Evolutionary conservation across 108 stramenopile genomes (phyloP).

Genomic region (Cyclotella atomus): DNA sequence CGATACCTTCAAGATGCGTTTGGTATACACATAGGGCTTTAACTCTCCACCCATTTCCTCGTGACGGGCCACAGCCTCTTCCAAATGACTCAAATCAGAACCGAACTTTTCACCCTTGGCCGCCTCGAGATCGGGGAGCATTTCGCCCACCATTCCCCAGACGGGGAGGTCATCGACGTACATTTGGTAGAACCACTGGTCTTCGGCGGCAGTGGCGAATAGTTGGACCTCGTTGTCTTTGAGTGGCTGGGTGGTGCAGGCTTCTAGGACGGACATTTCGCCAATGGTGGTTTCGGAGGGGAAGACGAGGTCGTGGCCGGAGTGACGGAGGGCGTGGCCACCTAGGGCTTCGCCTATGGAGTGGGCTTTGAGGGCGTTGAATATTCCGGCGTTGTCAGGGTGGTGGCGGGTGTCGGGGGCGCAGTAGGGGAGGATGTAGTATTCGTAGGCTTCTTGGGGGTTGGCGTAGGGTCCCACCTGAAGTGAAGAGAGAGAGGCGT

Average conservation of each 20-base stretch:
- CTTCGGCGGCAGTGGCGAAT: conserved; percentile 78
- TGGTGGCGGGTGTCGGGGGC: conserved; percentile 91
- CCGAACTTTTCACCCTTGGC: conserved; percentile 49
- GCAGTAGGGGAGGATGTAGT: conserved; percentile 97
- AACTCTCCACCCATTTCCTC: conserved; percentile 52
- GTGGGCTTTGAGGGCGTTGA: conserved; percentile 85
- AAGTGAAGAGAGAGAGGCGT: not conserved
- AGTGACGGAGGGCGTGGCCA: conserved; percentile 84
- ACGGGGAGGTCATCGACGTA: conserved; percentile 97
- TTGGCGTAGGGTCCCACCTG: conserved; percentile 98
- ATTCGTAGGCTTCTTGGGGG: conserved; percentile 98
- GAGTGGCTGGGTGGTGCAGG: conserved; percentile 74
- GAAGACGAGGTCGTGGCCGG: conserved; percentile 84
- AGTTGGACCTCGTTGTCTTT: conserved; percentile 54
- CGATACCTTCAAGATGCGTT: conserved; percentile 77
- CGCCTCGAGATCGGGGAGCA: conserved; percentile 62
- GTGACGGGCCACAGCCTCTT: conserved; percentile 62
- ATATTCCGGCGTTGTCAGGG: conserved; percentile 68
- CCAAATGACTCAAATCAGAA: conserved; percentile 68
- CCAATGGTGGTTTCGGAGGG: conserved; percentile 45
- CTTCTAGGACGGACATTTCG: conserved; percentile 59
- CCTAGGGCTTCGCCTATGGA: conserved; percentile 79
- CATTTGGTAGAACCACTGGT: conserved; percentile 98
- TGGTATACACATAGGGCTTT: conserved; percentile 89
- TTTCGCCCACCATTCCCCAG: conserved; percentile 98